These are phyloP conservation scores for Hemileccinum hortonii DNA, from an alignment of 1,284 basidiomycete species.

Conservation along the genomic window DNA sequence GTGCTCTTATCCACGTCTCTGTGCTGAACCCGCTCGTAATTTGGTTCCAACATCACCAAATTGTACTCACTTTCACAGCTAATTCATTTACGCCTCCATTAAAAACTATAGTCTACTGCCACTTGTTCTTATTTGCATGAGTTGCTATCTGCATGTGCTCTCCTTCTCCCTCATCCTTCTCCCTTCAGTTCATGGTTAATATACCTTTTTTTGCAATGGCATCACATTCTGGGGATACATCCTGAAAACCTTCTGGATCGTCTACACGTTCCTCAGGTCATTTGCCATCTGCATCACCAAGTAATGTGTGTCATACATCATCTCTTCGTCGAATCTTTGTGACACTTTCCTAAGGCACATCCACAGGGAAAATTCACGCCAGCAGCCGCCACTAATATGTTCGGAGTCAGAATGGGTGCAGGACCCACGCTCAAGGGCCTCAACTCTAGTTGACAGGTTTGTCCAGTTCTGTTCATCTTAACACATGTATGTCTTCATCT, in stretches of 20 bases:
- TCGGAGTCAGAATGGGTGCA: constrained; percentile 52
- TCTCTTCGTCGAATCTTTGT: constrained; percentile 22
- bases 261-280: constrained; percentile 61
- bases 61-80: constrained; percentile 29
- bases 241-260: constrained; percentile 66
- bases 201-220: constrained; percentile 45
- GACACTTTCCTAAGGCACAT: constrained; percentile 32
- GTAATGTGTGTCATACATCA: constrained; percentile 41
- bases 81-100: constrained; percentile 37
- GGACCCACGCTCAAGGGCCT: constrained; percentile 50
- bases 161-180: constrained; percentile 19
- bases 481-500: constrained; percentile 9
- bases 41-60: constrained; percentile 27
- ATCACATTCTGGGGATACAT: constrained; percentile 46
- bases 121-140: constrained; percentile 31
- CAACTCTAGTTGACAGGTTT: constrained; percentile 70
- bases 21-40: constrained; percentile 26
- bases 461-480: constrained; percentile 25
- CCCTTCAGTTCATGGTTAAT: constrained; percentile 32
- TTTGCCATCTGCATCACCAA: constrained; percentile 58
- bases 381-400: constrained; percentile 40
- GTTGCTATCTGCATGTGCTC: constrained; percentile 15
- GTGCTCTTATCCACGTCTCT: constrained; percentile 33
- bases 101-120: constrained; percentile 37
- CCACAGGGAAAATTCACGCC: constrained; percentile 49